Evolutionary conservation across 2,329 filamentous ascomycete species (phyloP).

Genomic region (Cladorrhinum sp.): DNA sequence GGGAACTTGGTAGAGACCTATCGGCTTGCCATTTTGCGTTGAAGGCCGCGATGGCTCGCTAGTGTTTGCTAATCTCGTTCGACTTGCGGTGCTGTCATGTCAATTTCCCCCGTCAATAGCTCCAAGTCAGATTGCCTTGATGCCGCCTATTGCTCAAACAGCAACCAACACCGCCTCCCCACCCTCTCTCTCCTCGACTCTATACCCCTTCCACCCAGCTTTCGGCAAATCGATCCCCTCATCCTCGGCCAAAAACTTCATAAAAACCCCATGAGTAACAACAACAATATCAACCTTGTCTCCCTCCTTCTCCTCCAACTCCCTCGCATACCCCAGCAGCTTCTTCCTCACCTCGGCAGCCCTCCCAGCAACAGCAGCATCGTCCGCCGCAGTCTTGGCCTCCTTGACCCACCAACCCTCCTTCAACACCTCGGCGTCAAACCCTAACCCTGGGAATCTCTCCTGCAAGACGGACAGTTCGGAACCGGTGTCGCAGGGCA

Average conservation of each 20-base stretch:
- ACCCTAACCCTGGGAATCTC: slow-evolving; percentile 21
- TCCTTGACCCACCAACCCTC: slow-evolving; percentile 24
- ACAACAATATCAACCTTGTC: slow-evolving; percentile 27
- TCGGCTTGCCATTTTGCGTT: too few relatives aligned
- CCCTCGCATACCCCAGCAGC: slow-evolving; percentile 7
- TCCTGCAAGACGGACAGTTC: slow-evolving; percentile 10
- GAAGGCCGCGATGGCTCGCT: too few relatives aligned
- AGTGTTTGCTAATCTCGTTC: too few relatives aligned
- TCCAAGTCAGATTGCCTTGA: too few relatives aligned
- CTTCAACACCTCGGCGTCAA: slow-evolving; percentile 6
- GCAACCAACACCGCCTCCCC: background rate
- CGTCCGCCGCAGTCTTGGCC: slow-evolving; percentile 23
- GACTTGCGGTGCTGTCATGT: too few relatives aligned
- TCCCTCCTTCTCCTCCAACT: background rate
- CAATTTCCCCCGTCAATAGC: too few relatives aligned
- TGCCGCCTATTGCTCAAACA: too few relatives aligned
- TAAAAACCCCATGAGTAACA: slow-evolving; percentile 33
- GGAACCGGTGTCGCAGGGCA: slow-evolving; percentile 29
- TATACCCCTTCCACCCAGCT: slow-evolving; percentile 32
- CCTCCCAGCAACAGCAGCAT: slow-evolving; percentile 19
- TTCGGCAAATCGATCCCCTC: slow-evolving; percentile 31
- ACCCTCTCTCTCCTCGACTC: background rate
- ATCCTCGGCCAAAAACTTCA: slow-evolving; percentile 31
- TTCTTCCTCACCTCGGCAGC: slow-evolving; percentile 21
- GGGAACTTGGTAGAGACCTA: too few relatives aligned